Conservation (phyloP, 305 asterid species). For the Fraxinus ornus region DNA sequence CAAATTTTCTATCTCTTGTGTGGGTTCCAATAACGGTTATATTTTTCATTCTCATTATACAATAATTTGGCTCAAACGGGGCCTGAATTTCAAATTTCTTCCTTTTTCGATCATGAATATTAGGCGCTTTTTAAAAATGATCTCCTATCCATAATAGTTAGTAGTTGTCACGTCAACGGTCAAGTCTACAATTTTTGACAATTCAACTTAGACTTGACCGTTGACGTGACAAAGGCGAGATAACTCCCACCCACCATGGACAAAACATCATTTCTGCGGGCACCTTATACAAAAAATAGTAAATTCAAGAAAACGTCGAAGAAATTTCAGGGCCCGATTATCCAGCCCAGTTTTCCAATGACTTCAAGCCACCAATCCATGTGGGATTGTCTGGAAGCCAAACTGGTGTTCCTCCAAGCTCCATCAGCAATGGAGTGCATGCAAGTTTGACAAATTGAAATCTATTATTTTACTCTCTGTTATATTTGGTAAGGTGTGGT, state of each 20-base stretch:
- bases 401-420: background rate
- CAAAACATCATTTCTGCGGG: too few relatives aligned
- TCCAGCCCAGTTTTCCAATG: background rate
- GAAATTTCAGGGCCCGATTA: background rate
- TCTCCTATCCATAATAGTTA: too few relatives aligned
- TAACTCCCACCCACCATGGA: too few relatives aligned
- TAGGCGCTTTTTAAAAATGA: background rate
- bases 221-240: too few relatives aligned
- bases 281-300: background rate
- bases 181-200: too few relatives aligned
- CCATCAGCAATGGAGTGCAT: background rate
- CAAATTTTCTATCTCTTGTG: too few relatives aligned
- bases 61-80: too few relatives aligned
- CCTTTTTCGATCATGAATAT: background rate
- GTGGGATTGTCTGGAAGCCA: background rate
- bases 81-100: background rate
- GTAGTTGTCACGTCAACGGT: too few relatives aligned
- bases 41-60: too few relatives aligned
- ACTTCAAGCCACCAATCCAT: background rate
- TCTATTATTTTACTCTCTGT: background rate
- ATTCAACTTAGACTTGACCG: too few relatives aligned
- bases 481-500: background rate
- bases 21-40: too few relatives aligned
- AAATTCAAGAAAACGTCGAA: background rate
- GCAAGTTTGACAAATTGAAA: background rate